phyloP scores from a whole-genome alignment of 192 early-diverging fungal species.

The Diversispora epigaea region DNA sequence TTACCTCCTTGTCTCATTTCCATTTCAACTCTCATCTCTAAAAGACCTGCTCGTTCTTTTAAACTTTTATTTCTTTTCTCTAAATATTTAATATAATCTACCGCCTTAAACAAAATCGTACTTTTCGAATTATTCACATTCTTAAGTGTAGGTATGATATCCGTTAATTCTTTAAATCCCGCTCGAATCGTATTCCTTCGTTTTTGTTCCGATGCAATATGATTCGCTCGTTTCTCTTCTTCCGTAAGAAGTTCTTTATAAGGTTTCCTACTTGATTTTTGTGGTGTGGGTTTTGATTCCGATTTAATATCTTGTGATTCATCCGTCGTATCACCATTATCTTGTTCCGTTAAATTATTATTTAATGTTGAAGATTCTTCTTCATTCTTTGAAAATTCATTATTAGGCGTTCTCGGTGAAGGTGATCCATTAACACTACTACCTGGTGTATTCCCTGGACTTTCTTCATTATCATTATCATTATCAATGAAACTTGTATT shows the following conservation, averaged over 20 bases:
- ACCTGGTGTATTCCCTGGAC: slow-evolving; percentile 9
- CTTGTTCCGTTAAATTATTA: slow-evolving; percentile 12
- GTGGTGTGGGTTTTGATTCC: slow-evolving; percentile 13
- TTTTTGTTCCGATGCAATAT: slow-evolving; percentile 75
- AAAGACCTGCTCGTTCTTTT: slow-evolving; percentile 40
- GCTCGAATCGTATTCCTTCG: slow-evolving; percentile 69
- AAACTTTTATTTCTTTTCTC: slow-evolving; percentile 58
- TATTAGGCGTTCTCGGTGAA: slow-evolving; percentile 34
- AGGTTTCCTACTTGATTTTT: slow-evolving; percentile 44
- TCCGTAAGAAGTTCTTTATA: slow-evolving; percentile 72
- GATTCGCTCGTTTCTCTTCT: slow-evolving; percentile 72
- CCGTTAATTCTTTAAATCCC: slow-evolving; percentile 87
- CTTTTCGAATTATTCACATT: slow-evolving; percentile 65
- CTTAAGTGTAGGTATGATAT: slow-evolving; percentile 79
- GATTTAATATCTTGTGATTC: slow-evolving; percentile 30
- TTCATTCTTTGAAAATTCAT: slow-evolving; percentile 27
- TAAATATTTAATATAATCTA: slow-evolving; percentile 61
- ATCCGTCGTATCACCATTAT: slow-evolving; percentile 11
- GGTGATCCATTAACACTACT: slow-evolving; percentile 19
- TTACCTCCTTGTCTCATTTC: slow-evolving; percentile 27
- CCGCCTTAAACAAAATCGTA: slow-evolving; percentile 66
- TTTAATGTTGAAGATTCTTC: slow-evolving; percentile 21
- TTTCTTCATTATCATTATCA: slow-evolving; percentile 18
- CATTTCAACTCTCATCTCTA: slow-evolving; percentile 40
- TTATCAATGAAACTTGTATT: slow-evolving; percentile 2